phyloP scores from a whole-genome alignment of 2,329 filamentous ascomycete species.

The Fusarium sp. region DNA sequence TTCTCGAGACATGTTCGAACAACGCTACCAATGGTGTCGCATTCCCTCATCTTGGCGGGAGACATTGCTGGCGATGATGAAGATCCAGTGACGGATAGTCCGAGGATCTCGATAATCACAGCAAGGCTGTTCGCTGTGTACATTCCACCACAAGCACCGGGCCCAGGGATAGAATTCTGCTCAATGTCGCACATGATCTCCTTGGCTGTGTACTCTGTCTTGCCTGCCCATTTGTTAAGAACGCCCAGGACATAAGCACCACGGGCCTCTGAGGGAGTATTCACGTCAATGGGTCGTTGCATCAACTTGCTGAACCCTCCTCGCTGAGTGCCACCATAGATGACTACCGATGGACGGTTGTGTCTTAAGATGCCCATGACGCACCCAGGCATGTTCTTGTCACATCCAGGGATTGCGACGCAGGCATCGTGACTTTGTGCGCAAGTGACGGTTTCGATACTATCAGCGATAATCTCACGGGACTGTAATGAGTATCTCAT shows the following conservation, averaged over 20 bases:
- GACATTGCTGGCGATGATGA: neutral
- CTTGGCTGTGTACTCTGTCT: neutral
- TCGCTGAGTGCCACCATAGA: neutral
- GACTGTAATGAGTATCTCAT: neutral
- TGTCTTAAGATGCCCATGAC: neutral
- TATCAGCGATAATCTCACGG: neutral
- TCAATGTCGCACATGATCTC: neutral
- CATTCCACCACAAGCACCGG: neutral
- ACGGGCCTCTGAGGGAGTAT: neutral
- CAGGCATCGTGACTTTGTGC: neutral
- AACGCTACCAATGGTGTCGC: neutral
- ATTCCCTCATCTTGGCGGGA: neutral
- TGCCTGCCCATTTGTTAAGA: neutral
- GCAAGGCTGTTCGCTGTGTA: conserved; percentile 4
- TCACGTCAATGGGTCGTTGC: neutral
- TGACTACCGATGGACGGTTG: neutral
- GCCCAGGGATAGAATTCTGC: neutral
- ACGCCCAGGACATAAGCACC: neutral
- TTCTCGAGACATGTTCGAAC: neutral
- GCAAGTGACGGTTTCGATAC: conserved; percentile 5
- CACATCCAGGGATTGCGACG: neutral
- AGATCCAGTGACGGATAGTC: neutral
- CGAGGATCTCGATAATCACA: neutral
- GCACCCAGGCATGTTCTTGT: neutral
- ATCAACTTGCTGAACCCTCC: neutral